Base-by-base conservation (phyloP, 2,329 filamentous ascomycete genomes). In the Pseudogymnoascus sp. region DNA sequence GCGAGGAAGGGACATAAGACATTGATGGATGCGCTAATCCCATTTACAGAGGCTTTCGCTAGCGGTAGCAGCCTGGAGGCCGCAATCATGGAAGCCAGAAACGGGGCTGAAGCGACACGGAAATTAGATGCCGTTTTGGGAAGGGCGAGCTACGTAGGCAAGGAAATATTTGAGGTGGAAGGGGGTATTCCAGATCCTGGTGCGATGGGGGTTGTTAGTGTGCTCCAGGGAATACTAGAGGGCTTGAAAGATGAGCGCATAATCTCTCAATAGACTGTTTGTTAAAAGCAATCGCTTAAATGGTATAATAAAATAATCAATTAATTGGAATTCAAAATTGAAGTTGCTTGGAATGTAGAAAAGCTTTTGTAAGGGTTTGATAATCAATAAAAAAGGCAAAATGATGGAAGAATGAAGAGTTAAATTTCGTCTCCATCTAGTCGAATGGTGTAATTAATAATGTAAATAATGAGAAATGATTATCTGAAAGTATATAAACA, bases 51-150 rank as follows among this genome's bases (percentile, higher is more conserved):
- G 16, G 12, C 40, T 11, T 44, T 44, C 40, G 21, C 18, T 5
- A 18, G 16, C 4, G 40, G 40, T 44, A 44, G 18, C 4, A 44
- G 8, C 40, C 11, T 44, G 4, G 40, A 44, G 11, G 40, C 18
- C 10, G 40, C 40, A 4, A 18, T 44, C 10, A 21, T 12, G 5
- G 40, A 44, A 18, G 10, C 40, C 11, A 44, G 16, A 21, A 44
- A 21, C 8, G 40, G 40, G 8, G 40, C 40, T 5, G 82, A 86
- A 69, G 78, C 79, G 14, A 89, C 87, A 38, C 87, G 85, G 74
- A 81, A 80, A 28, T 88, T 89, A 86, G 84, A 84, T 71, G 84
- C 87, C 60, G 86, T 81, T 68, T 75, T 89, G 60, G 87, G 87
- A 28, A 78, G 87, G 64, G 82, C 84, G 10, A 44, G 40, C 14